A percentile compares a stretch with the other conserved stretches of the same genome.
Evolutionary conservation across 2,329 filamentous ascomycete genomes (phyloP).

Genomic region (Botrytis hyacinthi): DNA sequence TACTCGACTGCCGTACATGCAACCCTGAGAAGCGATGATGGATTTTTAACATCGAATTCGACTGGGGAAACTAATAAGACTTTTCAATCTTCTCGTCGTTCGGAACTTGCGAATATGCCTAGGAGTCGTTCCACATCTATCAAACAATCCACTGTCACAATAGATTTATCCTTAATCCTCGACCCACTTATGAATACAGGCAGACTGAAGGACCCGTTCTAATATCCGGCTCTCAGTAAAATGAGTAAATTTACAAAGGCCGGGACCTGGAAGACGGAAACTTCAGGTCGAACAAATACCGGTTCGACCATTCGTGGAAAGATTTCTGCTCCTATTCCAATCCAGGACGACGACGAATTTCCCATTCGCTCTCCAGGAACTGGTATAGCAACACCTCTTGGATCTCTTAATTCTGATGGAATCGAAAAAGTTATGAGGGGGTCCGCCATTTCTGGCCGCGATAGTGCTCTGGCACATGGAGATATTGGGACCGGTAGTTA

Average conservation of each 20-base stretch:
- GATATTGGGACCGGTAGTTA: constrained; percentile 17
- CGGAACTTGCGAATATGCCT: constrained; percentile 24
- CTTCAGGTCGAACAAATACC: constrained; percentile 37
- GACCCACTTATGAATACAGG: constrained; percentile 24
- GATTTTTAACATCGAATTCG: background rate
- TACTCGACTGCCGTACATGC: background rate
- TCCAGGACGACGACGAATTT: constrained; percentile 56
- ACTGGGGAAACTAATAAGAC: constrained; percentile 3
- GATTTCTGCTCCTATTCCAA: constrained; percentile 59
- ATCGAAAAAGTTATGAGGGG: constrained; percentile 18
- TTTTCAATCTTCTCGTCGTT: constrained; percentile 1
- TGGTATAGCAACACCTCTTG: constrained; percentile 40
- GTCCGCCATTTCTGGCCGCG: constrained; percentile 17
- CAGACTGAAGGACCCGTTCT: background rate
- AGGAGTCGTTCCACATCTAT: constrained; percentile 12
- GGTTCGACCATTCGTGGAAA: constrained; percentile 54
- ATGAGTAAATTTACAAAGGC: constrained; percentile 35
- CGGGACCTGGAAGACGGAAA: constrained; percentile 31
- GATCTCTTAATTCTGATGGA: constrained; percentile 26
- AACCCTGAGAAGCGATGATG: background rate
- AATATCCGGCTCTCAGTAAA: constrained; percentile 19
- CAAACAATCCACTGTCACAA: constrained; percentile 12
- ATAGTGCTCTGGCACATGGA: constrained; percentile 25
- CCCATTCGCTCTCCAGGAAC: constrained; percentile 48
- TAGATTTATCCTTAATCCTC: constrained; percentile 23